Base-by-base conservation (phyloP, 176 grass and related monocot species). In the Avena atlantica region DNA sequence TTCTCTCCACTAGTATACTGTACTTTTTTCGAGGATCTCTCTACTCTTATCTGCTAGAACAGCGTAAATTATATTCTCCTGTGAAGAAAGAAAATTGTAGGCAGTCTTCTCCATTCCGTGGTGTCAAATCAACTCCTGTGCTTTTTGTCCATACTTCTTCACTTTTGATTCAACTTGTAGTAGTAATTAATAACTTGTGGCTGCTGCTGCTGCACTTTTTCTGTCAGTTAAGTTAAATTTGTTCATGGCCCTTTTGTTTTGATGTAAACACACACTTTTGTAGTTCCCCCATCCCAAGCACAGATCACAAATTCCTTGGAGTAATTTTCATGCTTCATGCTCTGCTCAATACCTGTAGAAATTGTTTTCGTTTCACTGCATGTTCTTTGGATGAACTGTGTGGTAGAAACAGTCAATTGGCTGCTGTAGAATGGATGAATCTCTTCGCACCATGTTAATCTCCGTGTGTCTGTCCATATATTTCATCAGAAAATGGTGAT, bases 401-500 rank as follows among this genome's bases (percentile, higher is more conserved):
- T 23, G 29, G 17, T 44, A 66, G 20, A 31, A 2, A 68, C 24
- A 49, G 19, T 19, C 50, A 36, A 79, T 31, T 76, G 64, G 44
- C 56, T 16, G n/a, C n/a, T n/a, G n/a, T n/a, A n/a, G n/a, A n/a
- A n/a, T n/a, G n/a, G n/a, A n/a, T n/a, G n/a, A n/a, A n/a, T n/a
- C n/a, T n/a, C n/a, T n/a, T n/a, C 44, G 44, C 34, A 65, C 31
- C 27, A 40, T 64, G 71, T 21, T 73, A 13, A 58, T 23, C 23
- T 25, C 58, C 37, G 24, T 34, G 31, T 34, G n/a, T 15, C 2
- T 20, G 11, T 8, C 13, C 0, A 6, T 75, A 3, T 29, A 67
- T 34, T 34, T 34, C 31, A 34, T 74, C 91, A 98, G 95, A 99
- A 94, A 96, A 87, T 99, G 94, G 97, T 99, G 89, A 96, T 99